Evolutionary conservation across 306 rosid species (phyloP).

Genomic region (Malus orientalis): DNA sequence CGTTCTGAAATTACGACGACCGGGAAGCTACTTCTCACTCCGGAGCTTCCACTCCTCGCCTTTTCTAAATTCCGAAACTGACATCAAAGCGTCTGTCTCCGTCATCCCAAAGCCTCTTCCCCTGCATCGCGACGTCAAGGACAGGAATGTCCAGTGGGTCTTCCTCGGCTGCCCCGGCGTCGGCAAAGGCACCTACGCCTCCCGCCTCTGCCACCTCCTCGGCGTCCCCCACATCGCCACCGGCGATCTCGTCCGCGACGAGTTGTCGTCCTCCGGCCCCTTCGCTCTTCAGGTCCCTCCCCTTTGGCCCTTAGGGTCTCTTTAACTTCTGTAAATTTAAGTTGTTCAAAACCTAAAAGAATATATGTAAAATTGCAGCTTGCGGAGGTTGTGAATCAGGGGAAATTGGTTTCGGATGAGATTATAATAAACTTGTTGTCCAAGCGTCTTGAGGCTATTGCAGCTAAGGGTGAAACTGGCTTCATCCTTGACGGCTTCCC

Average conservation of each 20-base stretch:
- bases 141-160: constrained; percentile 38
- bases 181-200: constrained; percentile 50
- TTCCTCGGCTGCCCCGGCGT: constrained; percentile 53
- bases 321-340: background rate
- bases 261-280: constrained; percentile 38
- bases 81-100: constrained; percentile 12
- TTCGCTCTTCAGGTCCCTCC: constrained; percentile 29
- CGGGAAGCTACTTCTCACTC: background rate
- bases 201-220: constrained; percentile 32
- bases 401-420: constrained; percentile 47
- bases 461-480: constrained; percentile 35
- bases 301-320: constrained; percentile 5
- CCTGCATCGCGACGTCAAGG: constrained; percentile 3
- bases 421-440: constrained; percentile 34
- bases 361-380: constrained; percentile 18
- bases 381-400: constrained; percentile 38
- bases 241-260: constrained; percentile 51
- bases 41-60: constrained; percentile 18
- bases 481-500: constrained; percentile 51
- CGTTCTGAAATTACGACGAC: constrained; percentile 11
- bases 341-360: background rate
- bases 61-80: constrained; percentile 18
- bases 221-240: constrained; percentile 53
- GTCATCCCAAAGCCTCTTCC: constrained; percentile 9
- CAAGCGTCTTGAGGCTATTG: constrained; percentile 33